Percentiles rank a stretch among this genome's conserved stretches.
Conservation (phyloP, 371 early-diverging fungal species). For the Thermomucor indicae-seudaticae region DNA sequence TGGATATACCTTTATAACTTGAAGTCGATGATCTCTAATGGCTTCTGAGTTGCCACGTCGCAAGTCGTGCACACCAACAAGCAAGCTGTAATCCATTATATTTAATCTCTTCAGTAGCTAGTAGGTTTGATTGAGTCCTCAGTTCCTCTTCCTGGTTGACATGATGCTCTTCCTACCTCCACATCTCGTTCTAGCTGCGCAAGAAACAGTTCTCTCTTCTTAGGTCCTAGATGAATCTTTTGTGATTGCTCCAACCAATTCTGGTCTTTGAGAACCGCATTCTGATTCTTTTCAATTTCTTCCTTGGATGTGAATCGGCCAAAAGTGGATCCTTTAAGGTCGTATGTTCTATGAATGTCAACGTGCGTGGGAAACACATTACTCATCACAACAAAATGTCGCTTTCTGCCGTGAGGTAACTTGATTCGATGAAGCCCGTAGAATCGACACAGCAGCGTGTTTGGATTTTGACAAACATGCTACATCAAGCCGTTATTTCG, state of each 20-base stretch:
- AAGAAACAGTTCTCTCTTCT: conserved; percentile 66
- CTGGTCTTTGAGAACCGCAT: conserved; percentile 88
- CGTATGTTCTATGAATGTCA: conserved; percentile 92
- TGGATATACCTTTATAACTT: conserved; percentile 23
- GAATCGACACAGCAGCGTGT: conserved; percentile 89
- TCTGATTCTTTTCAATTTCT: conserved; percentile 68
- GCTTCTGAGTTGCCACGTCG: conserved; percentile 78
- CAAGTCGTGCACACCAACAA: conserved; percentile 89
- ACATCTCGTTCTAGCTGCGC: conserved; percentile 84
- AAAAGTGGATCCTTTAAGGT: conserved; percentile 70
- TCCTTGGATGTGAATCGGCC: conserved; percentile 50
- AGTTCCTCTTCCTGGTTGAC: neutral
- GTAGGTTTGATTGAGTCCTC: neutral
- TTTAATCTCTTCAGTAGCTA: conserved; percentile 67
- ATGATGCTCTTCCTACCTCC: conserved; percentile 24
- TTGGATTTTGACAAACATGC: conserved; percentile 84
- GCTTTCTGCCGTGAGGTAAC: conserved; percentile 83
- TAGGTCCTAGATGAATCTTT: conserved; percentile 76
- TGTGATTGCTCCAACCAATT: conserved; percentile 80
- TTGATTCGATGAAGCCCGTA: conserved; percentile 96
- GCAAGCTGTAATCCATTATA: conserved; percentile 97
- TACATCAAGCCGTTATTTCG: conserved; percentile 15
- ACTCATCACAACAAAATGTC: conserved; percentile 98
- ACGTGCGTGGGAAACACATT: conserved; percentile 94
- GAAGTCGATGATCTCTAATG: conserved; percentile 78